Percentiles rank a stretch among this genome's conserved stretches.
Conservation (phyloP, 495 filamentous ascomycete species). For the Lasiosphaeria hispida region DNA sequence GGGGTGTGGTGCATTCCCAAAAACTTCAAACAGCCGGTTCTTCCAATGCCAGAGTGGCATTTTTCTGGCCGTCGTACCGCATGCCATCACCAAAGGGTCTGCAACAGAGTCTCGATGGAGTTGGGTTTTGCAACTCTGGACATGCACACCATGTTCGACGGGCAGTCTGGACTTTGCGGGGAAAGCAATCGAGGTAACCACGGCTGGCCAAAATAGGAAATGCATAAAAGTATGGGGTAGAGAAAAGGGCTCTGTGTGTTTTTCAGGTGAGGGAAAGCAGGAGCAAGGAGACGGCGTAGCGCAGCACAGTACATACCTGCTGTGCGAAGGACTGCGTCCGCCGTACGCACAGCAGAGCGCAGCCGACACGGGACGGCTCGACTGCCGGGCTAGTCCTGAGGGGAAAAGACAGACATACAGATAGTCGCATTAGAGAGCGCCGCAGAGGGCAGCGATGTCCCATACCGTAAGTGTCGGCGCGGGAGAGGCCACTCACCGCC, state of each 20-base stretch:
- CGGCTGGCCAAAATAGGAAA: conserved; percentile 23
- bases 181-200: conserved; percentile 8
- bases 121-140: neutral
- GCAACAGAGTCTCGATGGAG: neutral
- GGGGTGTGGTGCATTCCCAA: conserved; percentile 21
- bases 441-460: too few relatives aligned
- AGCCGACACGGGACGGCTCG: conserved; percentile 29
- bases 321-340: neutral
- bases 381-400: conserved; percentile 15
- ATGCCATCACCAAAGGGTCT: conserved; percentile 1
- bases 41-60: conserved; percentile 20
- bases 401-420: conserved; percentile 1
- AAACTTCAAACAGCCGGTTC: conserved; percentile 18
- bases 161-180: conserved; percentile 19
- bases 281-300: conserved; percentile 14
- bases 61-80: conserved; percentile 13
- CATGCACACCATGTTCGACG: neutral
- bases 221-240: conserved; percentile 16
- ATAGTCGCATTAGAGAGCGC: too few relatives aligned
- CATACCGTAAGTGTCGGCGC: neutral
- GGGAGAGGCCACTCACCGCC: conserved; percentile 13
- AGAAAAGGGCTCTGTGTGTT: neutral
- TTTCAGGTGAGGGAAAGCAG: conserved; percentile 8
- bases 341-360: neutral
- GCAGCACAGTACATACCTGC: neutral